A percentile compares a stretch with the other conserved stretches of the same genome.
These are phyloP conservation scores for Phytophthora palmivora DNA, from an alignment of 352 stramenopile genomes.

Conservation along the genomic window DNA sequence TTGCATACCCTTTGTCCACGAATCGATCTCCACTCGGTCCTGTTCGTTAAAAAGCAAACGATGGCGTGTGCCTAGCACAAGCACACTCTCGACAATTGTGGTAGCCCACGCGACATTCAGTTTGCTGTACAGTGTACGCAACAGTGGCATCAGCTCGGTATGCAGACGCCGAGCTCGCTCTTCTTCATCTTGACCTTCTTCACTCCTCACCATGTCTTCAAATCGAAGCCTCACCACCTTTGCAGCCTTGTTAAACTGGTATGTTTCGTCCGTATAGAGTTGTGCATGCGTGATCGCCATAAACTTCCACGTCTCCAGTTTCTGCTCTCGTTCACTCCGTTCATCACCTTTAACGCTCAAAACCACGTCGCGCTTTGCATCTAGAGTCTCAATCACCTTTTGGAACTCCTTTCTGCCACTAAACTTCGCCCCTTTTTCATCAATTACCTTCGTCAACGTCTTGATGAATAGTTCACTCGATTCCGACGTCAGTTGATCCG, in stretches of 20 bases:
- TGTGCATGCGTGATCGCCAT: constrained; percentile 65
- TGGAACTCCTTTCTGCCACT: constrained; percentile 67
- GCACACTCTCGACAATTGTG: constrained; percentile 61
- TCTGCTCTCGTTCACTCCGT: constrained; percentile 10
- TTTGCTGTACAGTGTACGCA: constrained; percentile 68
- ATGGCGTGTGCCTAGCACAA: constrained; percentile 59
- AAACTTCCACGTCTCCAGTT: constrained; percentile 60
- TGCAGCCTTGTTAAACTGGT: constrained; percentile 74
- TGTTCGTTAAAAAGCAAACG: constrained; percentile 59
- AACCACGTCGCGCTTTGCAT: constrained; percentile 45
- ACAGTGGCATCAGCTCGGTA: constrained; percentile 61
- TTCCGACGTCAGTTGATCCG: constrained; percentile 45
- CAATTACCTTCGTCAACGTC: constrained; percentile 53
- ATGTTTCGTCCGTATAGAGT: constrained; percentile 85
- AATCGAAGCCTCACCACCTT: constrained; percentile 68
- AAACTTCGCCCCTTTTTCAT: constrained; percentile 44
- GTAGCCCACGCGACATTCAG: constrained; percentile 64
- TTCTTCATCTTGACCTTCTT: constrained; percentile 16
- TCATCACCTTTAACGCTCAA: constrained; percentile 17
- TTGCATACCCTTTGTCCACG: constrained; percentile 69
- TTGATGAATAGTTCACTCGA: constrained; percentile 54
- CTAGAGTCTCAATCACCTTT: constrained; percentile 48
- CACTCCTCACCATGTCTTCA: constrained; percentile 34
- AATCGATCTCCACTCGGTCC: constrained; percentile 61
- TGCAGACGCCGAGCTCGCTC: constrained; percentile 37